phyloP scores from a whole-genome alignment of 768 basidiomycete genomes.

The Rhodotorula diobovata region DNA sequence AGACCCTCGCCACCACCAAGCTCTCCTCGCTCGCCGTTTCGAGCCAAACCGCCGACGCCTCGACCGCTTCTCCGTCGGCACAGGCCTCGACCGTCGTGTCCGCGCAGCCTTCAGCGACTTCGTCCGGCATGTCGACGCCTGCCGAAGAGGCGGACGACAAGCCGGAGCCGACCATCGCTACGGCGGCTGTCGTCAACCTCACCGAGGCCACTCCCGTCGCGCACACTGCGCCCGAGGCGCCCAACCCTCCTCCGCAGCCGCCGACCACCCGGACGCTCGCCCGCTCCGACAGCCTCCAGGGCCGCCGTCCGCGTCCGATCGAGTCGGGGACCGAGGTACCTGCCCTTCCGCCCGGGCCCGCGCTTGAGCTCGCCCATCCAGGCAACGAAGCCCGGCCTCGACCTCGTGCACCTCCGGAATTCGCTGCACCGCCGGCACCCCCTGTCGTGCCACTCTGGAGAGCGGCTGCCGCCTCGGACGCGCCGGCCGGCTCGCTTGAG shows the following conservation, averaged over 20 bases:
- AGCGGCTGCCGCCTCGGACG: not conserved
- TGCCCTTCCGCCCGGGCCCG: not conserved
- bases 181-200: constrained; percentile 21
- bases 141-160: constrained; percentile 2
- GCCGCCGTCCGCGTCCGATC: not conserved
- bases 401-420: not conserved
- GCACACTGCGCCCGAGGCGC: not conserved
- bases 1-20: constrained; percentile 30
- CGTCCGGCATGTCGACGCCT: constrained; percentile 17
- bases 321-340: not conserved
- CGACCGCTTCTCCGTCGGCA: not conserved
- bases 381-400: not conserved
- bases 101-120: not conserved
- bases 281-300: constrained; percentile 15
- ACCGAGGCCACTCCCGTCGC: not conserved
- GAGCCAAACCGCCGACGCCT: not conserved
- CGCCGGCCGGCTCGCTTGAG: not conserved
- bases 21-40: constrained; percentile 18
- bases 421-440: not conserved
- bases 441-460: not conserved
- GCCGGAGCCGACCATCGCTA: constrained; percentile 5
- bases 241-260: not conserved
- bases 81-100: not conserved
- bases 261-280: constrained; percentile 8
- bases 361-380: too few relatives aligned